Evolutionary conservation across 2,329 filamentous ascomycete species (phyloP).

Genomic region (Apiospora kogelbergensis): DNA sequence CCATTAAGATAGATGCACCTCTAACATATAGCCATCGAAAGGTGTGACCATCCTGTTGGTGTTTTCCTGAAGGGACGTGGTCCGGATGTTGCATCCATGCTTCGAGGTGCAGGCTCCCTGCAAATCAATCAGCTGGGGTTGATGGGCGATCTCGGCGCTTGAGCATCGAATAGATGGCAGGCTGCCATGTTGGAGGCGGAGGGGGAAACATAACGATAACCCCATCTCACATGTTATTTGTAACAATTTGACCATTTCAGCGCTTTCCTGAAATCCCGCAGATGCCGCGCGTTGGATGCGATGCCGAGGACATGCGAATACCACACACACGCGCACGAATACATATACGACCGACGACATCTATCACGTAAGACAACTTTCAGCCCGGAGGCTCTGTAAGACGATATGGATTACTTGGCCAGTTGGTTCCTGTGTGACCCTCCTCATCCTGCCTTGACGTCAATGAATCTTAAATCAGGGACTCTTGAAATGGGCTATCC

Average conservation of each 20-base stretch:
- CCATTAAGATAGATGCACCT: not conserved
- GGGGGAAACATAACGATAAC: not conserved
- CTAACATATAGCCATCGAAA: not conserved
- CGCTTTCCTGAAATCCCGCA: not conserved
- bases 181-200: not conserved
- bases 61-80: not conserved
- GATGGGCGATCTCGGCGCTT: not conserved
- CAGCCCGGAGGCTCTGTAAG: not conserved
- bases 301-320: slow-evolving; percentile 5
- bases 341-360: not conserved
- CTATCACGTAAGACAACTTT: not conserved
- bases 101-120: not conserved
- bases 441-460: not conserved
- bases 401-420: not conserved
- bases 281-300: not conserved
- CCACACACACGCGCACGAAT: not conserved
- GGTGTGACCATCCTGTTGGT: not conserved
- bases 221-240: slow-evolving; percentile 7
- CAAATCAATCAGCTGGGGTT: not conserved
- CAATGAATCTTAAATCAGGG: not conserved
- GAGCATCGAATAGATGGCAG: not conserved
- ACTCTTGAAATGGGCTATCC: not conserved
- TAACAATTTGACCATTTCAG: not conserved
- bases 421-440: not conserved
- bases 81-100: not conserved